Base-by-base conservation (phyloP, 2,329 filamentous ascomycete genomes). In the Venturia asperata region DNA sequence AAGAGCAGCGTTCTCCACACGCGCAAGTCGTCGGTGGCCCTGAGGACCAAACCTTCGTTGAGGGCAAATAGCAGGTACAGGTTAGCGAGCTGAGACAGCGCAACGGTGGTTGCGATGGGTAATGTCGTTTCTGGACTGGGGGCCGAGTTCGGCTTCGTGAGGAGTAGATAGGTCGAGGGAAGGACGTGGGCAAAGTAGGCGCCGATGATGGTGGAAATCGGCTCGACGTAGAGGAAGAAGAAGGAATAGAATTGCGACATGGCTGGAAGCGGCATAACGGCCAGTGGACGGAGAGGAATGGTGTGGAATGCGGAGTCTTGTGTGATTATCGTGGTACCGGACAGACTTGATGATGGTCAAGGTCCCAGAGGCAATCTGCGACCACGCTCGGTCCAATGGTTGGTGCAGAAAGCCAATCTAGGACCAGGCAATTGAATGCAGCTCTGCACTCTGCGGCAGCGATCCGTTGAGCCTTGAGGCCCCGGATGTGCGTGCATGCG, bases 141-240 rank as follows among this genome's bases (percentile, higher is more conserved):
- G 2, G 82, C 79, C 9, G 84, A 82, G 3, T 78, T 70, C 37
- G 82, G 77, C 72, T 89, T 78, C 2, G 88, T 90, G 63, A 91
- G 78, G 6, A 76, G 67, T 41, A 92, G 83, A 75, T 92, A 92
- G 27, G 74, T 75, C 30, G 73, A 68, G 64, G 82, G 83, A 64
- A 76, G 73, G 71, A 80, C 80, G 70, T 79, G 77, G 62, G 83
- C 82, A 71, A 78, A 81, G 72, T 81, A 79, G 66, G 83, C 82
- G 37, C 84, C 83, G 2, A 78, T 72, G 9, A 84, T 72, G 60
- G 83, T 81, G 63, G 80, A 80, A 66, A 83, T 65, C 24, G 84
- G 84, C 75, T 93, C 90, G 71, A 92, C 78, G 72, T 87, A 81
- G 68, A 92, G 84, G 78, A 92, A 92, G 79, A 92, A 91, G 72